These are phyloP conservation scores for Corynascus novoguineensis DNA, from an alignment of 495 filamentous ascomycete species.

Conservation along the genomic window DNA sequence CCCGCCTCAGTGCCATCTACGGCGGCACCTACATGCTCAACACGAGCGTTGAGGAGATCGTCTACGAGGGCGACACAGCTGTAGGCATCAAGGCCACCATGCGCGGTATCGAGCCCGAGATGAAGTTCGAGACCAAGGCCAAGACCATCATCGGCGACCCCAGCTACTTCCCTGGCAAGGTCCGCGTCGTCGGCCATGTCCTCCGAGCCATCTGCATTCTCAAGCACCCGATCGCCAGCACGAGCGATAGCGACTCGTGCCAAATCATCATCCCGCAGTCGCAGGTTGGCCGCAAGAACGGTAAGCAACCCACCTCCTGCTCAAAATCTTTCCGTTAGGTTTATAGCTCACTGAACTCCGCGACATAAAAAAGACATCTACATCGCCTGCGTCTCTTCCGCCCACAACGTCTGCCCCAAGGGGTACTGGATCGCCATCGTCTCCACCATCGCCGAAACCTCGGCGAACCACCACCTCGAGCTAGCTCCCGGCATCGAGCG, in stretches of 20 bases:
- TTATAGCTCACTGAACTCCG: background rate
- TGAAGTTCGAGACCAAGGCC: conserved; percentile 93
- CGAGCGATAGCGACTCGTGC: conserved; percentile 81
- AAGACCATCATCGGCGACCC: conserved; percentile 96
- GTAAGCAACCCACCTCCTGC: conserved; percentile 41
- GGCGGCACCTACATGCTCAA: conserved; percentile 99
- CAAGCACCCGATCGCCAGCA: conserved; percentile 83
- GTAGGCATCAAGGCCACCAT: conserved; percentile 95
- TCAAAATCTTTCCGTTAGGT: background rate
- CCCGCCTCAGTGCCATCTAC: conserved; percentile 93
- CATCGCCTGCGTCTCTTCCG: conserved; percentile 90
- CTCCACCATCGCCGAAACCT: conserved; percentile 89
- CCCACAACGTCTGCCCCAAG: conserved; percentile 98
- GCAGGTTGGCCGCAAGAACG: conserved; percentile 90
- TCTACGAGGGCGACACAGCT: conserved; percentile 75
- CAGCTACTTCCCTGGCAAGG: conserved; percentile 91
- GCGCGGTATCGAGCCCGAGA: conserved; percentile 72
- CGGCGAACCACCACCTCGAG: conserved; percentile 90
- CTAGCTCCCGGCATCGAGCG: conserved; percentile 90
- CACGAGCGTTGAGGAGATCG: conserved; percentile 81
- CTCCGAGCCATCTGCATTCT: conserved; percentile 96
- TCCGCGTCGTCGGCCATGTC: conserved; percentile 77
- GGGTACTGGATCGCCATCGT: conserved; percentile 99
- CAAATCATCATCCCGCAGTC: conserved; percentile 98
- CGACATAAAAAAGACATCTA: conserved; percentile 95